Base-by-base conservation (phyloP, 1,139 yeast species). In the Geotrichum aggregatum region DNA sequence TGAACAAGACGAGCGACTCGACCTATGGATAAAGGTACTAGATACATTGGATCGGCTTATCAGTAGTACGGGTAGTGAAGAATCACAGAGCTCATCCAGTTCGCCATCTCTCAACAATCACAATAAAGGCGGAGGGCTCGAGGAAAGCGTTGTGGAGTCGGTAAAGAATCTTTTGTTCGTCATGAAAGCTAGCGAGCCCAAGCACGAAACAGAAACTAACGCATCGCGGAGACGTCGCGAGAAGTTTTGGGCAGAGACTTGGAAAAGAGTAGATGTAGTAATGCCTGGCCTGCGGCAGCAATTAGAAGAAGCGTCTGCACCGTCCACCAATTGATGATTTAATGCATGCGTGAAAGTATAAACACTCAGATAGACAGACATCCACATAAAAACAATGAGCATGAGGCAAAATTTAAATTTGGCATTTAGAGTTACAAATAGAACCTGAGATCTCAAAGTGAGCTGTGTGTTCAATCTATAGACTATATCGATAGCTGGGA, bases 101-200 rank as follows among this genome's bases (percentile, higher is more conserved):
- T 14, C 11, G 16, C 19, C 40, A 19, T 21, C 39, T n/a, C 6
- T 31, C 22, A 18, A 13, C 40, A 28, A 21, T 18, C 46, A 45
- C 38, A 36, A 31, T 39, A 46, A 31, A 10, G 28, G 19, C 2
- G 44, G 39, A 7, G 50, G 36, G 5, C 70, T 76, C 47, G 74
- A 72, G 50, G 92, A 85, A 61, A 77, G 84, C 6, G 79, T 80
- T 1, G 68, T 75, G 3, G 94, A 85, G 66, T 71, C 82, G 44
- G 69, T 85, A 56, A 84, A 84, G 67, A 86, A 85, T 58, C 73
- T 76, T 35, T 61, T 77, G 43, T 61, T 76, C 51, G 80, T 78
- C 3, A 71, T 75, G 56, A 66, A 60, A 38, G 59, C 67, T 21
- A 61, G 71, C 16, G 66, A 73, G 56, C 74, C 73, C 10, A 71